Percentiles rank a stretch among this genome's conserved stretches.
These are phyloP conservation scores for Mycosphaerelloides madeirae DNA, from an alignment of 2,329 filamentous ascomycete genomes.

Conservation along the genomic window DNA sequence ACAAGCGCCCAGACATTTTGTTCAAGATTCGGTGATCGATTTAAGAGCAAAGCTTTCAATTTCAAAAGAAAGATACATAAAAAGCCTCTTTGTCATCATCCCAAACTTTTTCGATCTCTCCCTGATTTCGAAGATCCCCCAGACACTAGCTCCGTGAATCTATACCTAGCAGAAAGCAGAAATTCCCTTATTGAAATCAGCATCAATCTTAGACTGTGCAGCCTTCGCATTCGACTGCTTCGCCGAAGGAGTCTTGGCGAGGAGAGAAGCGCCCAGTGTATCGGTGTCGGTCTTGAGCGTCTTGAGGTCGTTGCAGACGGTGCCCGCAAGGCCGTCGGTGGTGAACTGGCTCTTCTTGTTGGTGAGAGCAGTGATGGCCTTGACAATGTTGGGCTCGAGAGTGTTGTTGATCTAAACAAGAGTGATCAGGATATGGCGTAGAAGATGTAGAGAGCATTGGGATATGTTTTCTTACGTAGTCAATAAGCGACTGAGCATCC, in stretches of 20 bases:
- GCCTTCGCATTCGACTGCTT: conserved; percentile 13
- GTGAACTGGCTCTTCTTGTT: conserved; percentile 17
- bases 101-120: too few relatives aligned
- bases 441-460: background rate
- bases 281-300: conserved; percentile 11
- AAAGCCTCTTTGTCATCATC: too few relatives aligned
- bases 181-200: conserved; percentile 26
- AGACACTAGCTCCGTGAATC: too few relatives aligned
- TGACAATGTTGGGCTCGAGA: conserved; percentile 15
- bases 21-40: too few relatives aligned
- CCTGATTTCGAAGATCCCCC: too few relatives aligned
- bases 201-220: conserved; percentile 36
- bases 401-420: conserved; percentile 18
- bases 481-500: conserved; percentile 16
- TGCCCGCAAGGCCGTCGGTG: conserved; percentile 11
- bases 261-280: conserved; percentile 9
- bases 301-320: conserved; percentile 12
- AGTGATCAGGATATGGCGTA: background rate
- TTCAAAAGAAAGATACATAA: too few relatives aligned
- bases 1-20: too few relatives aligned
- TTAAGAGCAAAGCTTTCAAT: too few relatives aligned
- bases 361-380: conserved; percentile 12
- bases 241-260: conserved; percentile 10
- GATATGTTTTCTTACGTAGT: conserved; percentile 8
- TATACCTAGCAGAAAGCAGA: too few relatives aligned